Percentiles rank a stretch among this genome's conserved stretches.
phyloP scores from a whole-genome alignment of 352 stramenopile genomes.

The Pythium folliculosum region DNA sequence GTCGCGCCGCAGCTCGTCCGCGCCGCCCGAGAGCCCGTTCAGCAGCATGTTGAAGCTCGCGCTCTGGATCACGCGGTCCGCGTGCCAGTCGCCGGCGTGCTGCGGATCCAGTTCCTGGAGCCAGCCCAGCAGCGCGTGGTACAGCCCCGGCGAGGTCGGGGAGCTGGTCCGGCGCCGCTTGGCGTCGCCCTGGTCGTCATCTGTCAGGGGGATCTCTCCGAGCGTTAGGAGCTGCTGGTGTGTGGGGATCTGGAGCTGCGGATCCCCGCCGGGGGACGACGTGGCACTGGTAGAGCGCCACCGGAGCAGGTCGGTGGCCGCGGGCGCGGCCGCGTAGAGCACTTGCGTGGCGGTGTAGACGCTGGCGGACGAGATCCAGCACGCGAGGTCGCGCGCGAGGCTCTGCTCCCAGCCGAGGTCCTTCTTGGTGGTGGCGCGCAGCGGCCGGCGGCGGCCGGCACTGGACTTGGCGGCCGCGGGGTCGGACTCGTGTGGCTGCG shows the following conservation, averaged over 20 bases:
- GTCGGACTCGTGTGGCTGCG: neutral
- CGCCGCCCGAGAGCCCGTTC: conserved; percentile 45
- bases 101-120: conserved; percentile 44
- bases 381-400: conserved; percentile 62
- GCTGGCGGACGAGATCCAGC: conserved; percentile 61
- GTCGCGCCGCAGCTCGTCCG: conserved; percentile 37
- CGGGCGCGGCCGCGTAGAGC: conserved; percentile 42
- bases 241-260: conserved; percentile 8
- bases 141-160: conserved; percentile 20
- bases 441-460: conserved; percentile 12
- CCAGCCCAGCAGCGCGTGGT: conserved; percentile 50
- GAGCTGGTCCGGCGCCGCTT: conserved; percentile 2
- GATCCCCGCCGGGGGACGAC: neutral
- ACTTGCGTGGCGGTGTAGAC: conserved; percentile 59
- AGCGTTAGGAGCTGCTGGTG: conserved; percentile 10
- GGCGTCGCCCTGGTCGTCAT: neutral
- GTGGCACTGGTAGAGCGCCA: conserved; percentile 5
- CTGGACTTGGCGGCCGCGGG: conserved; percentile 11
- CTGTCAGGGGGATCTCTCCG: neutral
- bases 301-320: conserved; percentile 25
- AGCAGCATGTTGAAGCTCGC: conserved; percentile 68
- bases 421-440: conserved; percentile 48
- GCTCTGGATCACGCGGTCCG: conserved; percentile 49
- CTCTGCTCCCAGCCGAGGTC: conserved; percentile 74
- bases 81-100: conserved; percentile 35